Evolutionary conservation across 2,329 filamentous ascomycete species (phyloP).

Genomic region (Sarocladium oryzae): DNA sequence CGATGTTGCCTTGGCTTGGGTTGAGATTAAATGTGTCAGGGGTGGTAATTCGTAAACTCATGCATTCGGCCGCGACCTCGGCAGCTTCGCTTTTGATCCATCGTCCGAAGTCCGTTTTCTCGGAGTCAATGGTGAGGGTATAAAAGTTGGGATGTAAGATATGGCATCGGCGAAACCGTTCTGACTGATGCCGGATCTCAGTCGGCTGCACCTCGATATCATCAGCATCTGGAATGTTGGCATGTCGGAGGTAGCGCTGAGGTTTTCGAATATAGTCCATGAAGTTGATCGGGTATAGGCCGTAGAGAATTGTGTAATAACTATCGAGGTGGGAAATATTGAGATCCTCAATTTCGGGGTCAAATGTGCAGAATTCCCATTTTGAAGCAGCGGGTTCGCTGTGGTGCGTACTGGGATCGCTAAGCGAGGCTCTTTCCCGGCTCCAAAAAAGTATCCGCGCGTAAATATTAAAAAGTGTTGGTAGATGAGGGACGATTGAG

Average conservation of each 20-base stretch:
- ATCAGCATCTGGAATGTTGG: constrained; percentile 62
- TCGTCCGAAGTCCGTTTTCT: constrained; percentile 67
- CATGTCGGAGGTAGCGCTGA: constrained; percentile 68
- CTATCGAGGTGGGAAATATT: constrained; percentile 61
- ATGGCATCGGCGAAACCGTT: constrained; percentile 66
- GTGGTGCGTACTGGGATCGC: constrained; percentile 31
- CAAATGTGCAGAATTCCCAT: constrained; percentile 61
- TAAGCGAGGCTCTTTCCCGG: constrained; percentile 33
- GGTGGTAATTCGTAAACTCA: constrained; percentile 47
- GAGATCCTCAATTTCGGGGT: constrained; percentile 55
- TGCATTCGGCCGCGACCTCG: constrained; percentile 74
- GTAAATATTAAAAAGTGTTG: constrained; percentile 75
- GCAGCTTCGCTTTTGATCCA: constrained; percentile 76
- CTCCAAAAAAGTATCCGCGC: constrained; percentile 77
- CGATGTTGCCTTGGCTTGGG: constrained; percentile 20
- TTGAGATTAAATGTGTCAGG: constrained; percentile 19
- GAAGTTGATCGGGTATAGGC: constrained; percentile 78
- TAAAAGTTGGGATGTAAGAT: constrained; percentile 81
- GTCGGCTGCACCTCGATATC: constrained; percentile 73
- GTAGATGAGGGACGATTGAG: constrained; percentile 60
- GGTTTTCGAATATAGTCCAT: constrained; percentile 82
- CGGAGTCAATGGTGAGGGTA: constrained; percentile 69
- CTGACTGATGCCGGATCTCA: constrained; percentile 69
- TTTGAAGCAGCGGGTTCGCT: constrained; percentile 23
- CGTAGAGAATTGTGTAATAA: constrained; percentile 79